Base-by-base conservation (phyloP, 169 alveolate species). In the Eimeria acervulina region DNA sequence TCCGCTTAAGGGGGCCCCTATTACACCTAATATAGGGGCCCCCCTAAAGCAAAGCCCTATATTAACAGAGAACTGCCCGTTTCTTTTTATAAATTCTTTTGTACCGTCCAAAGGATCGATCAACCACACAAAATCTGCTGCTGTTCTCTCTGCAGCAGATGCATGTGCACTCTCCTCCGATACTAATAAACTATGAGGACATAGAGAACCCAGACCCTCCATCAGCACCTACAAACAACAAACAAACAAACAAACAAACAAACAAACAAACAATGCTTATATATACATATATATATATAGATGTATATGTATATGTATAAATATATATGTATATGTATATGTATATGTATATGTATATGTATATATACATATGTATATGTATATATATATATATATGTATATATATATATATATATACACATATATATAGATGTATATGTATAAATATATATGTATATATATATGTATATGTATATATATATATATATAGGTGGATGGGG, bases 61-160 rank as follows among this genome's bases (percentile, higher is more conserved):
- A 72, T 97, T 97, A 40, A 97, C 97, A 5, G 97, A 93, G 78
- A 97, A 97, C 63, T 97, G 96, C 8, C 97, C 97, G 51, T 89
- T 97, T 28, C 96, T 55, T 52, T 93, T 93, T 44, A 97, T 55
- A 68, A 97, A 97, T 81, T 97, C 97, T 31, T 97, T 97, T n/a
- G 97, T 97, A 6, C 97, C 97, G 63, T 97, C 97, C 26, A 97
- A 96, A 4, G 97, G 97, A 80, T 97, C 97, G 5, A 97, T 74
- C 33, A 95, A 87, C 97, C 97, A 97, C 63, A 95, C 95, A 55
- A 21, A 95, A 87, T 80, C 95, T 61, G 89, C 91, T 7, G 68
- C 44, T 83, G 63, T 21, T 13, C 96, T 88, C 51, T 36, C 90
- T 28, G 76, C 95, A 89, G 93, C 81, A 33, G 93, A 40, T 33